phyloP scores from a whole-genome alignment of 306 rosid genomes.

The Hippophae tibetana region DNA sequence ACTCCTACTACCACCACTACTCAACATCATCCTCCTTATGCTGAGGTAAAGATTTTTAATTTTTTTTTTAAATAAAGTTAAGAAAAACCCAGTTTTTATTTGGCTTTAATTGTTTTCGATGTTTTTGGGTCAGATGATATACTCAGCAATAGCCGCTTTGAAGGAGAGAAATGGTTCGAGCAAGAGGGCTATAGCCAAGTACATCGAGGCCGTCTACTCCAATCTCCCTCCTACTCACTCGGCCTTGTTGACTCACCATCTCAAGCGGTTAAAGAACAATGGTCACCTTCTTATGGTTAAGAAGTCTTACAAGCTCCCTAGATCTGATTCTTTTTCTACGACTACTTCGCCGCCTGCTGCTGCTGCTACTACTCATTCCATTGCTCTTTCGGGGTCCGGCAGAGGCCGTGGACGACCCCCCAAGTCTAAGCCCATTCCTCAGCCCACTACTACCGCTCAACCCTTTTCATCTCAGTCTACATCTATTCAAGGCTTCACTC shows the following conservation, averaged over 20 bases:
- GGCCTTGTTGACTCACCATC: slow-evolving; percentile 54
- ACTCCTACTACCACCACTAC: too few relatives aligned
- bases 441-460: not conserved
- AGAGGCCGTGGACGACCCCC: slow-evolving; percentile 56
- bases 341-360: not conserved
- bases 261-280: slow-evolving; percentile 48
- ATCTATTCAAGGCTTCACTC: not conserved
- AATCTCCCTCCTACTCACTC: slow-evolving; percentile 54
- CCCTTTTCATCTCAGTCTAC: not conserved
- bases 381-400: slow-evolving; percentile 7
- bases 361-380: not conserved
- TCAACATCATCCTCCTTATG: too few relatives aligned
- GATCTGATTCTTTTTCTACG: slow-evolving; percentile 32
- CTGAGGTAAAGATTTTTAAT: too few relatives aligned
- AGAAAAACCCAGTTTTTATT: too few relatives aligned
- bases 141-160: too few relatives aligned
- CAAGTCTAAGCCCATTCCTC: slow-evolving; percentile 27
- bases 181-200: slow-evolving; percentile 16
- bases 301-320: slow-evolving; percentile 64
- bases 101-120: too few relatives aligned
- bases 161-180: too few relatives aligned
- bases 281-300: slow-evolving; percentile 62
- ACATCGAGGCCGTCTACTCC: slow-evolving; percentile 51
- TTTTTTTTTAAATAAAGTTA: too few relatives aligned
- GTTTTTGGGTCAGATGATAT: too few relatives aligned